A percentile compares a stretch with the other conserved stretches of the same genome.
Evolutionary conservation across 208 protist species (phyloP).

Genomic region (Angomonas desouzai): DNA sequence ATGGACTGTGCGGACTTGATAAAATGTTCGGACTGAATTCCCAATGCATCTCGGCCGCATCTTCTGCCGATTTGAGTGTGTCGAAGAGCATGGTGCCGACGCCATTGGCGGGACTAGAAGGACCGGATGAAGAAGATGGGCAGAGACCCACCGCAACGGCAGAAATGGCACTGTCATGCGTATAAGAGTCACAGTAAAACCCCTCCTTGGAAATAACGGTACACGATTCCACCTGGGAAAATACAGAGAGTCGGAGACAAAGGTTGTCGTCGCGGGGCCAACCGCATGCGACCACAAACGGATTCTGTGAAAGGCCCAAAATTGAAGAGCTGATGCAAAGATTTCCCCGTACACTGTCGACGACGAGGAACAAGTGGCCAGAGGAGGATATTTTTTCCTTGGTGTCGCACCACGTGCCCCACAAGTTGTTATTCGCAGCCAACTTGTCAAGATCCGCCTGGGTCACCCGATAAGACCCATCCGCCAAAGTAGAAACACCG

Average conservation of each 20-base stretch:
- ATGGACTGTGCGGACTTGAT: conserved; percentile 27
- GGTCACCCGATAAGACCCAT: conserved; percentile 34
- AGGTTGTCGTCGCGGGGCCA: conserved; percentile 30
- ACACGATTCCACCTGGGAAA: conserved; percentile 55
- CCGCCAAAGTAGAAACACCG: conserved; percentile 57
- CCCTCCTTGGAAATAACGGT: conserved; percentile 40
- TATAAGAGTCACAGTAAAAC: conserved; percentile 43
- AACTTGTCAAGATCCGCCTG: conserved; percentile 57
- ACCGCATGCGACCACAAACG: conserved; percentile 60
- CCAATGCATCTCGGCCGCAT: conserved; percentile 37
- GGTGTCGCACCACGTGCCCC: conserved; percentile 81
- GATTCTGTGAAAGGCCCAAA: conserved; percentile 48
- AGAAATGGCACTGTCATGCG: conserved; percentile 43
- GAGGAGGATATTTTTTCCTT: conserved; percentile 39
- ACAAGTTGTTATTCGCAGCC: conserved; percentile 51
- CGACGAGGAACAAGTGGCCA: conserved; percentile 49
- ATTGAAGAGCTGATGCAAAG: conserved; percentile 68
- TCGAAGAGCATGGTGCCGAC: conserved; percentile 56
- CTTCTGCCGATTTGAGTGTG: conserved; percentile 45
- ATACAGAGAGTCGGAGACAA: conserved; percentile 60
- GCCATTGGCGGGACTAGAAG: conserved; percentile 16
- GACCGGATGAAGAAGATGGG: conserved; percentile 23
- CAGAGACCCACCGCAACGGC: conserved; percentile 64
- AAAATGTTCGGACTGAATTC: conserved; percentile 33
- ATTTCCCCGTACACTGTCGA: conserved; percentile 54